A percentile compares a stretch with the other conserved stretches of the same genome.
phyloP scores from a whole-genome alignment of 2,329 filamentous ascomycete genomes.

The Aspergillus intermedius region DNA sequence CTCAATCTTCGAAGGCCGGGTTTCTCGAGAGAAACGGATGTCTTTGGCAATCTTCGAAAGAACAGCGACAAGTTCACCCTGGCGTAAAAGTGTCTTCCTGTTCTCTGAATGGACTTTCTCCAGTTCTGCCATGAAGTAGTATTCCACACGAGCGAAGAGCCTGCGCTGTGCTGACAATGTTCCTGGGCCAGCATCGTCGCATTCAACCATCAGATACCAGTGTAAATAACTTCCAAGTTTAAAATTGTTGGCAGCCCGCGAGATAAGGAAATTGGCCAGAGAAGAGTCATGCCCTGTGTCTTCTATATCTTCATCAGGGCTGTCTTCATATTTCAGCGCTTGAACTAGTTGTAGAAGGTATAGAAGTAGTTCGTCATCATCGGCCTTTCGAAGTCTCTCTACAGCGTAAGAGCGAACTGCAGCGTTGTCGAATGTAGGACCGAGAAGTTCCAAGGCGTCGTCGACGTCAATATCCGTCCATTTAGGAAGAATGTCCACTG shows the following conservation, averaged over 20 bases:
- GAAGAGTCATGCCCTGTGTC: constrained; percentile 70
- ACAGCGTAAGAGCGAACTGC: constrained; percentile 90
- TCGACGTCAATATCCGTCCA: constrained; percentile 98
- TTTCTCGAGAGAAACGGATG: constrained; percentile 71
- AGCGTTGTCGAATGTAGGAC: constrained; percentile 82
- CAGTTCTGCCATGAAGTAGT: constrained; percentile 88
- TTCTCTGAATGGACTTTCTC: constrained; percentile 67
- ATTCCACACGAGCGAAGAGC: constrained; percentile 88
- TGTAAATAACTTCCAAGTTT: constrained; percentile 90
- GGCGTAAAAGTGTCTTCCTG: constrained; percentile 69
- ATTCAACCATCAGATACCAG: constrained; percentile 99
- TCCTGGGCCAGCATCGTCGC: constrained; percentile 71
- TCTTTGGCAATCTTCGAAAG: constrained; percentile 85
- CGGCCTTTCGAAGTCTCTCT: constrained; percentile 80
- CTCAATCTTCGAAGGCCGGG: constrained; percentile 73
- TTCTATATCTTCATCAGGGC: constrained; percentile 55
- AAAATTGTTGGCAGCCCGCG: constrained; percentile 79
- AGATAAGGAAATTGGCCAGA: constrained; percentile 80
- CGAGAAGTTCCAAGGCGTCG: constrained; percentile 87
- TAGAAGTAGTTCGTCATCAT: constrained; percentile 82
- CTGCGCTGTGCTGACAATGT: constrained; percentile 70
- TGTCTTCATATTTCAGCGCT: constrained; percentile 87
- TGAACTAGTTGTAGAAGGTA: constrained; percentile 94
- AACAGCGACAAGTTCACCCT: constrained; percentile 83
- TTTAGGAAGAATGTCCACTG: constrained; percentile 78